Percentiles rank a stretch among this genome's conserved stretches.
phyloP scores from a whole-genome alignment of 805 yeast genomes.

The Metschnikowia lachancei region DNA sequence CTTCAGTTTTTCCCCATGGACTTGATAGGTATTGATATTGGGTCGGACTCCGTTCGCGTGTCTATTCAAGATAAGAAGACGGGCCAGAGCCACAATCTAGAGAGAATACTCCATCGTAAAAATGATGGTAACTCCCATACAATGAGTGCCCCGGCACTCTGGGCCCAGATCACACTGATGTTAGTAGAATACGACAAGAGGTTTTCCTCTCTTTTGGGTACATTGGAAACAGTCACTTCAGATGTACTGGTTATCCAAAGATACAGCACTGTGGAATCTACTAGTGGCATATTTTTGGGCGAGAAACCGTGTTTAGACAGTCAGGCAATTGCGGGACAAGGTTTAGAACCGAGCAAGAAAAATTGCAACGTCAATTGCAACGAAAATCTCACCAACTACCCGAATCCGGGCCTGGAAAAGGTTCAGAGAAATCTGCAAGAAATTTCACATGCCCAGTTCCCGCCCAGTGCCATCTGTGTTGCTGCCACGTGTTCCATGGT shows the following conservation, averaged over 20 bases:
- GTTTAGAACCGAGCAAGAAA: too few species aligned
- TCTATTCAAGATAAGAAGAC: slow-evolving; percentile 25
- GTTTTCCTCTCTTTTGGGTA: background rate
- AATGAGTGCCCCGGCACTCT: slow-evolving; percentile 15
- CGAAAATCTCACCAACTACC: too few species aligned
- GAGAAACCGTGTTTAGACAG: background rate
- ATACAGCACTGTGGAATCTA: background rate
- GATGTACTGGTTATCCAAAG: background rate
- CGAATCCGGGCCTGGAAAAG: too few species aligned
- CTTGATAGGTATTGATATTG: slow-evolving; percentile 48
- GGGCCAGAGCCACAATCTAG: slow-evolving; percentile 12
- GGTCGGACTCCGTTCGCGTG: slow-evolving; percentile 49
- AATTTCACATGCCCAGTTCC: background rate
- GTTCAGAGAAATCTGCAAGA: too few species aligned
- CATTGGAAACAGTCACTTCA: background rate
- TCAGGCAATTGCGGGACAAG: too few species aligned
- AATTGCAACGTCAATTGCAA: too few species aligned
- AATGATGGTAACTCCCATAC: slow-evolving; percentile 12
- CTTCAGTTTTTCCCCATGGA: slow-evolving; percentile 5
- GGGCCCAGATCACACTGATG: slow-evolving; percentile 14
- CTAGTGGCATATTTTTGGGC: background rate
- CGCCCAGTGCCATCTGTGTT: slow-evolving; percentile 25
- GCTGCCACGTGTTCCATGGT: slow-evolving; percentile 64
- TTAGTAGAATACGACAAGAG: slow-evolving; percentile 4
- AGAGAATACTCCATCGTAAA: slow-evolving; percentile 10